These are phyloP conservation scores for Calonectria leucothoes DNA, from an alignment of 2,329 filamentous ascomycete species.

Conservation along the genomic window DNA sequence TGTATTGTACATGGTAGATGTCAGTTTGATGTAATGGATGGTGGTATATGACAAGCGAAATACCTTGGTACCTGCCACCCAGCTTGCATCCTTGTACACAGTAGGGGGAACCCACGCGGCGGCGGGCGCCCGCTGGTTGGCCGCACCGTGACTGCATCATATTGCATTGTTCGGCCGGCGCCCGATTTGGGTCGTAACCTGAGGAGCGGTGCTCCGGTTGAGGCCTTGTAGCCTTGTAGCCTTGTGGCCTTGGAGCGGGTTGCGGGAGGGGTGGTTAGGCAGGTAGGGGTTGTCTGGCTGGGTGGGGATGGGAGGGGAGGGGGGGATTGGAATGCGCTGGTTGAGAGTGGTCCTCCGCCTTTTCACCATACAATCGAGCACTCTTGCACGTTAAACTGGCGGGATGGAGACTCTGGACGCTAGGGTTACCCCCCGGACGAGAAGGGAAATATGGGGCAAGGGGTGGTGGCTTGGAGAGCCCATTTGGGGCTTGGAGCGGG, in stretches of 20 bases:
- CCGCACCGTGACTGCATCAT: not conserved
- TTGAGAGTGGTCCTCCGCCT: conserved; percentile 36
- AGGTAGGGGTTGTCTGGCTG: not conserved
- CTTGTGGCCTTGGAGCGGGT: not conserved
- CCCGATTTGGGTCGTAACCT: not conserved
- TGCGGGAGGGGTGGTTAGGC: not conserved
- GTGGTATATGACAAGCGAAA: not conserved
- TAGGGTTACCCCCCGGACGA: conserved; percentile 28
- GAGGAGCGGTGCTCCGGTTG: not conserved
- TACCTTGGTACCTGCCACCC: too few species aligned
- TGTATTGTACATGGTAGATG: not conserved
- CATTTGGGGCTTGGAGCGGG: conserved; percentile 17
- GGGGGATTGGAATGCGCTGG: not conserved
- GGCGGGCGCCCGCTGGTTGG: not conserved
- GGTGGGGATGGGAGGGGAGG: not conserved
- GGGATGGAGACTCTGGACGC: conserved; percentile 30
- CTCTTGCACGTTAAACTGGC: conserved; percentile 41
- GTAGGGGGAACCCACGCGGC: not conserved
- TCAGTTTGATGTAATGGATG: not conserved
- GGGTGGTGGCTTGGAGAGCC: conserved; percentile 20
- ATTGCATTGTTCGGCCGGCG: not conserved
- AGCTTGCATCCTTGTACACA: not conserved
- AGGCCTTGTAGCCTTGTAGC: conserved; percentile 15
- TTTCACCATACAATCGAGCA: conserved; percentile 38
- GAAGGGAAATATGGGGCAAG: conserved; percentile 30